Percentiles rank a stretch among this genome's conserved stretches.
Conservation (phyloP, 2,329 filamentous ascomycete genomes). For the Chaetomium olivaceum region DNA sequence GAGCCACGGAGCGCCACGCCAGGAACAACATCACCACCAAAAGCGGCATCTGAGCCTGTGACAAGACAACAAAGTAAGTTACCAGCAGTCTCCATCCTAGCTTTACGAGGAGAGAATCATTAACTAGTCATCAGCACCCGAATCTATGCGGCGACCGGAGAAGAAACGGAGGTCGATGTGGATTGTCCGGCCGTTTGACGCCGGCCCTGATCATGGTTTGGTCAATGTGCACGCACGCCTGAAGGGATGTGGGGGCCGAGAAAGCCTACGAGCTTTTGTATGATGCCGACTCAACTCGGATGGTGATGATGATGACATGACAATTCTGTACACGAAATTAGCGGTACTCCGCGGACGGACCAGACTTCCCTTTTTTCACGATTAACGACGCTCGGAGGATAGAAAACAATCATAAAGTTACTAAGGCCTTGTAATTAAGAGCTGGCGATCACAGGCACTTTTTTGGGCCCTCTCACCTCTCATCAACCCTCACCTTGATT, state of each 20-base stretch:
- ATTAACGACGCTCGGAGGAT: neutral
- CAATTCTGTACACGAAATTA: neutral
- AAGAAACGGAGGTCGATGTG: constrained; percentile 34
- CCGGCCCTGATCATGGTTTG: constrained; percentile 28
- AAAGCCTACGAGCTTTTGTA: constrained; percentile 34
- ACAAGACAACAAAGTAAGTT: neutral
- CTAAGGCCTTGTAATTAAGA: neutral
- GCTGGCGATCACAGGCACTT: neutral
- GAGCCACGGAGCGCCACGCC: neutral
- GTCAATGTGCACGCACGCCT: constrained; percentile 35
- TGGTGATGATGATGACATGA: constrained; percentile 1
- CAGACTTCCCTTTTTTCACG: neutral
- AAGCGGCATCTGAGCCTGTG: neutral
- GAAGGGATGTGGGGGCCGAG: constrained; percentile 28
- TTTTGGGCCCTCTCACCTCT: neutral
- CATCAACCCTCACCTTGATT: neutral
- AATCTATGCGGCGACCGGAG: neutral
- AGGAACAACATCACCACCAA: neutral
- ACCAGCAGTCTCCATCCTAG: neutral
- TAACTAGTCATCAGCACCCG: neutral
- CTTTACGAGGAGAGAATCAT: too few relatives aligned
- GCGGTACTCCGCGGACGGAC: neutral
- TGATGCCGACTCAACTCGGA: neutral
- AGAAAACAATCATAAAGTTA: neutral
- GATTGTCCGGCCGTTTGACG: constrained; percentile 36